phyloP scores from a whole-genome alignment of 2,329 filamentous ascomycete genomes.

The Grosmannia clavigera region DNA sequence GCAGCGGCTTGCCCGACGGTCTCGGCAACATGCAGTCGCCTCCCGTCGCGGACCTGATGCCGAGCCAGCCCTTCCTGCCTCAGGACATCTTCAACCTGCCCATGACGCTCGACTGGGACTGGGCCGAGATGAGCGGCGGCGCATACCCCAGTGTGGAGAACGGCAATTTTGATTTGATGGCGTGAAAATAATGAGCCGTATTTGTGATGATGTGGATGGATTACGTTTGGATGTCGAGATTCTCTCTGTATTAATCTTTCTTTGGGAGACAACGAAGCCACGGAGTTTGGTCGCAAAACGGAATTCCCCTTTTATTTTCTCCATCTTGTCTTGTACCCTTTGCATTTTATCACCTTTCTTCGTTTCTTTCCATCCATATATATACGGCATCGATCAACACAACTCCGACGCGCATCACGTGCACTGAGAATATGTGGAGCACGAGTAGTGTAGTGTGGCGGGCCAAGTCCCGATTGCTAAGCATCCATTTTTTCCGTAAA shows the following conservation, averaged over 20 bases:
- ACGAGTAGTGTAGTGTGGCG: not conserved
- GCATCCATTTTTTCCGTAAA: not conserved
- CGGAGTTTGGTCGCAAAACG: not conserved
- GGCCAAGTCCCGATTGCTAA: not conserved
- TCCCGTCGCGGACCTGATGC: conserved; percentile 26
- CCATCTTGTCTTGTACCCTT: not conserved
- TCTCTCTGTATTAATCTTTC: not conserved
- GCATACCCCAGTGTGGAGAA: conserved; percentile 53
- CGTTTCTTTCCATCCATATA: not conserved
- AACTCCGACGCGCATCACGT: not conserved
- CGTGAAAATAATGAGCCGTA: not conserved
- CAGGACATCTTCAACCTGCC: conserved; percentile 93
- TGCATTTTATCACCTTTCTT: not conserved
- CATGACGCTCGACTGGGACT: conserved; percentile 88
- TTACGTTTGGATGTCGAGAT: not conserved
- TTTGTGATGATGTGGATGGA: not conserved
- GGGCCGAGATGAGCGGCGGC: conserved; percentile 56
- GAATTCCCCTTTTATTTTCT: not conserved
- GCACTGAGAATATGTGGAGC: not conserved
- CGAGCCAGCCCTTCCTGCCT: conserved; percentile 79
- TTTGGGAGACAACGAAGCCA: not conserved
- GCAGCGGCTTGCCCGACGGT: conserved; percentile 8
- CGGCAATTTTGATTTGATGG: conserved; percentile 32
- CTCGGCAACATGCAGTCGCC: conserved; percentile 23
- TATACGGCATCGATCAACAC: not conserved